Evolutionary conservation across 2,329 filamentous ascomycete genomes (phyloP), one percentile per base, ranked within the genome.

Genomic region (Didymella glomerata): DNA sequence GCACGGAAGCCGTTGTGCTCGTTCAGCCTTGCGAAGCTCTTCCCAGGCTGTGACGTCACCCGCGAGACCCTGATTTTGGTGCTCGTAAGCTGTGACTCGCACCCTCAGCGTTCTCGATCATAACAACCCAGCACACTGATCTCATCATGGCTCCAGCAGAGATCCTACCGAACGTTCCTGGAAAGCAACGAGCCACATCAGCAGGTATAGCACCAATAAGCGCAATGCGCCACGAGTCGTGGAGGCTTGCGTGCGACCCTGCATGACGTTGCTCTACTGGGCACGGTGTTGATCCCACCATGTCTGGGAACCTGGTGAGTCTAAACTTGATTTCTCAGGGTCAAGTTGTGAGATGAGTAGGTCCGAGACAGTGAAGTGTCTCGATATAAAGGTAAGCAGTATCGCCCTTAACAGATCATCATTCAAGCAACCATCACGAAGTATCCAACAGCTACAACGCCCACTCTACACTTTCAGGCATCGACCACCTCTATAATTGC

Each of bases 181-280:
- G 48, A 56, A 51, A 30, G 18, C 45, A 47, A 58, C 40, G 49
- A 68, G 65, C 61, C 62, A 66, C 57, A 59, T 42, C 53, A 44
- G 22, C 36, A 51, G 30, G 45, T 52, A 30, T 50, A 18, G 54
- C 55, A 32, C 32, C 32, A 57, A 48, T 62, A 18, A 38, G 65
- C 64, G 60, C 60, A 60, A 67, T 67, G 58, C 62, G 60, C 63
- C 61, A 65, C 55, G 55, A 63, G 46, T 51, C 51, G 54, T 40
- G 36, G 36, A 40, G 32, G 28, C 25, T n/a, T 46, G 54, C 49
- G 44, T 44, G 38, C 25, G 64, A 57, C 66, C 67, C 66, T 71
- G 66, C 68, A 67, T 71, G 68, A 71, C 68, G 68, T 70, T 36
- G 62, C 57, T 58, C 44, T 49, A 48, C 48, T 51, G 44, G 42